Evolutionary conservation across 75 land plant genomes (phyloP).

Genomic region (Pinus albicaulis): DNA sequence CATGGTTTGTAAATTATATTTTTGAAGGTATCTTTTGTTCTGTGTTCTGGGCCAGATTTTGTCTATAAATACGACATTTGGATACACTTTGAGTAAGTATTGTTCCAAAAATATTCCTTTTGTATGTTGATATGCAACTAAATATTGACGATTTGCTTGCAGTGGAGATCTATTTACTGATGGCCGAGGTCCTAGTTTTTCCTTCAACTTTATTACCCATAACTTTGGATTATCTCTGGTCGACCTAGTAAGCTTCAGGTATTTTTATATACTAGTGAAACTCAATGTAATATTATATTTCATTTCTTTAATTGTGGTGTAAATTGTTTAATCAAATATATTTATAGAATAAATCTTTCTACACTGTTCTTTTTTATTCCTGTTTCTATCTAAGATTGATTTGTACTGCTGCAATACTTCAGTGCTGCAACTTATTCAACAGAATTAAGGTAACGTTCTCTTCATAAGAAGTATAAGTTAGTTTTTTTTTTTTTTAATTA

Average conservation of each 20-base stretch:
- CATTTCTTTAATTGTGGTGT: neutral
- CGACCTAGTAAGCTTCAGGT: slow-evolving; percentile 93
- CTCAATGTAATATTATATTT: neutral
- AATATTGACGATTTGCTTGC: slow-evolving; percentile 1
- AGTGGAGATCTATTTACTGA: slow-evolving; percentile 83
- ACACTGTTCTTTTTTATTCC: neutral
- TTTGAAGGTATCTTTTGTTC: neutral
- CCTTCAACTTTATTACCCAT: slow-evolving; percentile 72
- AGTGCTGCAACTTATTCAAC: neutral
- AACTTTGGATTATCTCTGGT: slow-evolving; percentile 81
- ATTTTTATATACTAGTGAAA: neutral
- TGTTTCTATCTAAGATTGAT: neutral
- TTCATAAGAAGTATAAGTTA: neutral
- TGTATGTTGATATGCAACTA: neutral
- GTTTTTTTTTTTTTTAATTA: neutral
- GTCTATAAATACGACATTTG: neutral
- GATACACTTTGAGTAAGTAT: neutral
- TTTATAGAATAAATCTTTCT: slow-evolving; percentile 3
- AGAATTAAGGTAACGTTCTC: slow-evolving; percentile 8
- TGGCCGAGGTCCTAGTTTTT: slow-evolving; percentile 91
- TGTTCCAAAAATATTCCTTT: neutral
- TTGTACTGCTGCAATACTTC: neutral
- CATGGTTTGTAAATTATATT: neutral
- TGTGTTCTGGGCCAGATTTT: neutral
- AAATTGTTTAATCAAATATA: neutral